Evolutionary conservation across 177 flowering plant genomes (phyloP), one percentile per base, ranked within the genome.

Genomic region (Vitis hybrid): DNA sequence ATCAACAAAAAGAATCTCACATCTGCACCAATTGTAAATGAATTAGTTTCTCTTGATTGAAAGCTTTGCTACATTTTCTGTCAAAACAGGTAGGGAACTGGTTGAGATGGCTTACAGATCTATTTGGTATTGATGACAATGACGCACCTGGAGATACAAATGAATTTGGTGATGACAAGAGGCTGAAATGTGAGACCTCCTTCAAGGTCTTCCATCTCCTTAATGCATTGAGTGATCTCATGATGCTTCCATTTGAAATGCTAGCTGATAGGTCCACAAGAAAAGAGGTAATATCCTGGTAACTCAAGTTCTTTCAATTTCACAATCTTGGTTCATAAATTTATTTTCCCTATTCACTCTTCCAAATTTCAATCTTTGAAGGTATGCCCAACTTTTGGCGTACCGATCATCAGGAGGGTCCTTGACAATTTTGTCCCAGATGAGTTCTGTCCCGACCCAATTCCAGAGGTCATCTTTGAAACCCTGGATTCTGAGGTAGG

Each of bases 191-290:
- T 74, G 84, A 85, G 59, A 65, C 81, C 66, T 66, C 87, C 46
- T 87, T 82, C 81, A 94, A 87, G 79, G 70, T 89, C 64, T 95
- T 95, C 75, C 83, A 67, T 74, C 94, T 93, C 40, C 98, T 95
- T 46, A 84, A 89, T 78, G 91, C 93, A 18, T 79, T 95, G 81
- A 88, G 99, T 69, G 97, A 95, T 77, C 93, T 95, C 52, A 82
- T 95, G 92, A 95, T 91, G 99, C 91, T 93, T 72, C 99, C 99
- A 59, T 79, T 81, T 73, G 94, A 86, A 65, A 88, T 93, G 96
- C 91, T 95, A 66, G 77, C 83, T 24, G 90, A 89, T 71, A 73
- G 52, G 50, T 78, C 88, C 71, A 86, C 85, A 52, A 86, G 98
- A 75, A 88, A 83, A 82, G 99, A 95, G 92, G 99, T 94, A 65